A percentile compares a stretch with the other conserved stretches of the same genome.
These are phyloP conservation scores for Angophora floribunda DNA, from an alignment of 345 rosid species.

Conservation along the genomic window DNA sequence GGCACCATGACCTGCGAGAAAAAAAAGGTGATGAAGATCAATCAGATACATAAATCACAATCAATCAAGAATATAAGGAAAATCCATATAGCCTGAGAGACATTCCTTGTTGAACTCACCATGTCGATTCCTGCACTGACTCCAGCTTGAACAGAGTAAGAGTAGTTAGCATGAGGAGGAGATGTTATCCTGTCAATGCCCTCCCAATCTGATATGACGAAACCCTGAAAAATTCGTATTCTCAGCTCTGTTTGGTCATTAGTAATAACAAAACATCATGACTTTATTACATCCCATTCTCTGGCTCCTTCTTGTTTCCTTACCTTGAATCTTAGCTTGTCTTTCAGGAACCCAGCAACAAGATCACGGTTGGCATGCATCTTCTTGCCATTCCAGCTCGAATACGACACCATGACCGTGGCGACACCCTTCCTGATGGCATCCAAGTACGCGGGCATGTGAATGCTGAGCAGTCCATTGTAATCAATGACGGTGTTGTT, in stretches of 20 bases:
- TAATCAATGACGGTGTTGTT: conserved; percentile 47
- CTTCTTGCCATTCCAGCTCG: conserved; percentile 83
- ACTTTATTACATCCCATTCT: not conserved
- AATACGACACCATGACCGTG: conserved; percentile 78
- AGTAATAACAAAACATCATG: not conserved
- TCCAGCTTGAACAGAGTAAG: conserved; percentile 38
- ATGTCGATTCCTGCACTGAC: conserved; percentile 60
- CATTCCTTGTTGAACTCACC: conserved; percentile 11
- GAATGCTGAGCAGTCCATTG: conserved; percentile 42
- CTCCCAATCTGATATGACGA: conserved; percentile 61
- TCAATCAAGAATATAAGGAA: not conserved
- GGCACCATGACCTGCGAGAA: conserved; percentile 39
- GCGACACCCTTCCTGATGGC: conserved; percentile 75
- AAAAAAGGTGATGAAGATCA: not conserved
- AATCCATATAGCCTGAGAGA: not conserved
- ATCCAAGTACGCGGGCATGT: conserved; percentile 63
- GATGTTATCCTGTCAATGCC: conserved; percentile 57
- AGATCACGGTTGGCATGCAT: conserved; percentile 68
- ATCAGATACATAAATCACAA: not conserved
- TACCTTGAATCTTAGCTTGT: conserved; percentile 59
- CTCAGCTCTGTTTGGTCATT: not conserved
- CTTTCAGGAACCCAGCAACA: conserved; percentile 67
- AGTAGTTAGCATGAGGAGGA: conserved; percentile 55
- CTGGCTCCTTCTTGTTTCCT: not conserved
- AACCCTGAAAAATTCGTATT: conserved; percentile 24